Conservation (phyloP, 768 basidiomycete genomes). For the Podaxis sp. region DNA sequence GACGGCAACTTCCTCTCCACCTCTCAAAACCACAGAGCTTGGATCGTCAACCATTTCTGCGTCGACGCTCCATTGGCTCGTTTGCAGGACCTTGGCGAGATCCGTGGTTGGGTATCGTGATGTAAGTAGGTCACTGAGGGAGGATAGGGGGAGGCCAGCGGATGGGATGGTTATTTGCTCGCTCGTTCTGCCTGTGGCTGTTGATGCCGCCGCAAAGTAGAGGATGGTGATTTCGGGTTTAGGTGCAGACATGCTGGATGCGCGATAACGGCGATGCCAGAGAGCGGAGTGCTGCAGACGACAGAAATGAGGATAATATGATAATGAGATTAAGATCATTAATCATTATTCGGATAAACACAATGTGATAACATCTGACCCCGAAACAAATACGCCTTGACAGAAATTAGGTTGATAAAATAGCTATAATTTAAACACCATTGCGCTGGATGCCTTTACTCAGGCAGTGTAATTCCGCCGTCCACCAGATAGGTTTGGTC, state of each 20-base stretch:
- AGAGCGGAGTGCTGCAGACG: background rate
- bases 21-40: conserved; percentile 41
- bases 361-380: background rate
- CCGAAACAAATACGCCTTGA: no score
- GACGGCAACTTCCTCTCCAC: conserved; percentile 75
- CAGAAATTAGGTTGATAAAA: no score
- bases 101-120: conserved; percentile 47
- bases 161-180: conserved; percentile 50
- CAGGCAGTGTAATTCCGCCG: conserved; percentile 55
- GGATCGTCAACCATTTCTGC: conserved; percentile 73
- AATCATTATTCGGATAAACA: background rate
- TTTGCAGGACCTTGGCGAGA: conserved; percentile 49
- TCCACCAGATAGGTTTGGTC: conserved; percentile 87
- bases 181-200: conserved; percentile 53
- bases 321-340: background rate
- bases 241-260: conserved; percentile 19
- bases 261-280: background rate
- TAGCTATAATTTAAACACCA: background rate
- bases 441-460: background rate
- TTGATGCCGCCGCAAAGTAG: conserved; percentile 64
- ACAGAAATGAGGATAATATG: background rate
- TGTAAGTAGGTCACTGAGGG: conserved; percentile 46
- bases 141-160: conserved; percentile 42
- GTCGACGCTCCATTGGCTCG: conserved; percentile 75
- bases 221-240: conserved; percentile 38